Percentiles rank a stretch among this genome's conserved stretches.
These are phyloP conservation scores for Ophiostoma himal-ulmi DNA, from an alignment of 2,329 filamentous ascomycete species.

Conservation along the genomic window DNA sequence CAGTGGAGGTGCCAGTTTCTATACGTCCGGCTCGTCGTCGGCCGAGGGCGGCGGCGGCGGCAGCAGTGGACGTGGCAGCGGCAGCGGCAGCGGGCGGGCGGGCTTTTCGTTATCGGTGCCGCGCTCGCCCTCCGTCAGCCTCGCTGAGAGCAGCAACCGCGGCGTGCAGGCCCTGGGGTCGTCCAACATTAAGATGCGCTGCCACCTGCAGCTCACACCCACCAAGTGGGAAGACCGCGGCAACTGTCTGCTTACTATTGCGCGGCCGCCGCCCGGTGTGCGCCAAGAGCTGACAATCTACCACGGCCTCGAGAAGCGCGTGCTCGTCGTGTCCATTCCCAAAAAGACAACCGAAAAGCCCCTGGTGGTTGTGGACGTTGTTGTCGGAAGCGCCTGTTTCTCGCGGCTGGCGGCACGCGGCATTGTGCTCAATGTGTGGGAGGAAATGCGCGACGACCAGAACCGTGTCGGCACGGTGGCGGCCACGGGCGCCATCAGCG, in stretches of 20 bases:
- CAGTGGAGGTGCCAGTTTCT: constrained; percentile 49
- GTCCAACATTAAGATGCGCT: constrained; percentile 75
- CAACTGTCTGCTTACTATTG: constrained; percentile 74
- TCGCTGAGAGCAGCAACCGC: constrained; percentile 44
- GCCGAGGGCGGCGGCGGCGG: constrained; percentile 34
- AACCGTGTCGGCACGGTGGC: constrained; percentile 50
- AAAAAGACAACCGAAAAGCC: constrained; percentile 52
- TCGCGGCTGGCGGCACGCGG: constrained; percentile 76
- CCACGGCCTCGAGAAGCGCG: constrained; percentile 72
- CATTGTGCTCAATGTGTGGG: constrained; percentile 84
- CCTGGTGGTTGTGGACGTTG: constrained; percentile 71
- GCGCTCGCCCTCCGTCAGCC: constrained; percentile 53
- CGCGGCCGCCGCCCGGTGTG: constrained; percentile 62
- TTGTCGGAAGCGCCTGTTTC: constrained; percentile 77
- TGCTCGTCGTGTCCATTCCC: constrained; percentile 69
- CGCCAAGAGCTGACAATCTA: constrained; percentile 54
- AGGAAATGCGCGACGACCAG: constrained; percentile 62
- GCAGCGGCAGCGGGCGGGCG: constrained; percentile 20
- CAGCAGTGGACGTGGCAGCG: not conserved
- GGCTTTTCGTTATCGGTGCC: constrained; percentile 38
- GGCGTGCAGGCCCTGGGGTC: constrained; percentile 57
- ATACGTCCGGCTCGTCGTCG: constrained; percentile 54
- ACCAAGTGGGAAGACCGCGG: constrained; percentile 91
- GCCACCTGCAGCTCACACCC: constrained; percentile 71
- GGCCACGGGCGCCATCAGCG: constrained; percentile 46